Percentiles rank a stretch among this genome's conserved stretches.
These are phyloP conservation scores for Cladosporium cucumerinum DNA, from an alignment of 2,329 filamentous ascomycete species.

Conservation along the genomic window DNA sequence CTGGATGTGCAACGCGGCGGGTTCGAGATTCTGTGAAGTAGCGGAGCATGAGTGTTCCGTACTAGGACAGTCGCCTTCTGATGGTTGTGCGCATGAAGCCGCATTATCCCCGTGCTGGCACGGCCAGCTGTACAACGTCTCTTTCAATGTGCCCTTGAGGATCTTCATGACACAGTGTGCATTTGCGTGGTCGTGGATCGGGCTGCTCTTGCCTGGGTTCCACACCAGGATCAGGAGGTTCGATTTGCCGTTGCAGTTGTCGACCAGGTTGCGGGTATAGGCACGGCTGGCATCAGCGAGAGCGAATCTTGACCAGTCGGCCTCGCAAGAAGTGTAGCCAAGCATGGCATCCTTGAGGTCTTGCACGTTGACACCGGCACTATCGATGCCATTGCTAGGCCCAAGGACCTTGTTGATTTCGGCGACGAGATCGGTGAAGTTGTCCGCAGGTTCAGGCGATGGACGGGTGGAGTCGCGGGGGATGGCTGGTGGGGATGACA, in stretches of 20 bases:
- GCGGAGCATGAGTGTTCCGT: slow-evolving; percentile 33
- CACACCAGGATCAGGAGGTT: slow-evolving; percentile 82
- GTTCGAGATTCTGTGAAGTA: slow-evolving; percentile 34
- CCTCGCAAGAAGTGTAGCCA: slow-evolving; percentile 64
- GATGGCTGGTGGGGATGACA: neutral
- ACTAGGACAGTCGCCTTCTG: slow-evolving; percentile 27
- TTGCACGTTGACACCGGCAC: slow-evolving; percentile 73
- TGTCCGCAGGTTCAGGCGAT: slow-evolving; percentile 3
- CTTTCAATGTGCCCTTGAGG: slow-evolving; percentile 71
- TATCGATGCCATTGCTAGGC: slow-evolving; percentile 75
- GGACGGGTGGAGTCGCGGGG: slow-evolving; percentile 14
- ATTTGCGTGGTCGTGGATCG: slow-evolving; percentile 76
- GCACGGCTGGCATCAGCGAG: slow-evolving; percentile 65
- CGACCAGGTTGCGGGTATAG: slow-evolving; percentile 86
- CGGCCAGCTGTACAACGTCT: slow-evolving; percentile 78
- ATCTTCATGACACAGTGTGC: slow-evolving; percentile 93
- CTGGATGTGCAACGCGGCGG: slow-evolving; percentile 56
- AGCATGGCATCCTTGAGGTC: slow-evolving; percentile 71
- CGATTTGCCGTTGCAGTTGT: slow-evolving; percentile 80
- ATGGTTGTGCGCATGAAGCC: slow-evolving; percentile 22
- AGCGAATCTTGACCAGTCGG: slow-evolving; percentile 73
- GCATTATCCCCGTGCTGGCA: slow-evolving; percentile 36
- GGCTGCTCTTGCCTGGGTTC: slow-evolving; percentile 77
- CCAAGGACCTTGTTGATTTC: slow-evolving; percentile 73
- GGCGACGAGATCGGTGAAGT: slow-evolving; percentile 67